A percentile compares a stretch with the other conserved stretches of the same genome.
These are phyloP conservation scores for Lophium mytilinum DNA, from an alignment of 495 filamentous ascomycete genomes.

Conservation along the genomic window DNA sequence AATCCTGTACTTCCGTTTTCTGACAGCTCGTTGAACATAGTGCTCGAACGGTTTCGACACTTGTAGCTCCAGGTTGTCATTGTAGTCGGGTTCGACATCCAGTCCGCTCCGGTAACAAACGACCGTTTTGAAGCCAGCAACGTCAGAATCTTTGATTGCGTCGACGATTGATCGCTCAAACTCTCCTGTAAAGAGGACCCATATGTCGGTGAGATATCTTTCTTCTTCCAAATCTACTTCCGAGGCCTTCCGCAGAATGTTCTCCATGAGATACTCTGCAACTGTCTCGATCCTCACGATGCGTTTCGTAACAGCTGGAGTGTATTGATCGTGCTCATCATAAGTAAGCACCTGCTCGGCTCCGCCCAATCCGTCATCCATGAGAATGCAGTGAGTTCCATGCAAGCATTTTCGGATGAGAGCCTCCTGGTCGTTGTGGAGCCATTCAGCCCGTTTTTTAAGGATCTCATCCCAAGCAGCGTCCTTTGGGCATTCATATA, in stretches of 20 bases:
- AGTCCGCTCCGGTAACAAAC: conserved; percentile 80
- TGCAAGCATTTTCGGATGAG: conserved; percentile 58
- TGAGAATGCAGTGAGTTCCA: conserved; percentile 66
- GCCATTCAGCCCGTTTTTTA: conserved; percentile 33
- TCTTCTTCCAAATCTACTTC: conserved; percentile 20
- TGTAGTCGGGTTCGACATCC: conserved; percentile 37
- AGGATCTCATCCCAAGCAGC: conserved; percentile 54
- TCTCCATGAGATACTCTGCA: conserved; percentile 54
- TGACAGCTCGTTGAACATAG: conserved; percentile 22
- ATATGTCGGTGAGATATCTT: conserved; percentile 25
- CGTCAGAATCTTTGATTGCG: conserved; percentile 53
- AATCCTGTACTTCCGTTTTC: conserved; percentile 43
- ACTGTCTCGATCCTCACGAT: conserved; percentile 81
- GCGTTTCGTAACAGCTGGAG: conserved; percentile 53
- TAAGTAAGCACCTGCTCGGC: conserved; percentile 51
- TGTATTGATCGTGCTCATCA: conserved; percentile 64
- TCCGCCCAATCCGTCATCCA: conserved; percentile 67
- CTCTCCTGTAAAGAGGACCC: conserved; percentile 34
- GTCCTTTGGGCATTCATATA: conserved; percentile 58
- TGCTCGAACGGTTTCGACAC: conserved; percentile 22
- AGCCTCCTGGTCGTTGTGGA: conserved; percentile 46
- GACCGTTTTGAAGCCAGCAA: conserved; percentile 79
- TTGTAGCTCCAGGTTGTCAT: conserved; percentile 18
- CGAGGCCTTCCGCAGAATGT: conserved; percentile 31
- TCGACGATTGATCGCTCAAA: conserved; percentile 44